Evolutionary conservation across 805 yeast species (phyloP), one percentile per base, ranked within the genome.

Genomic region (Wickerhamiella sergipiensis): DNA sequence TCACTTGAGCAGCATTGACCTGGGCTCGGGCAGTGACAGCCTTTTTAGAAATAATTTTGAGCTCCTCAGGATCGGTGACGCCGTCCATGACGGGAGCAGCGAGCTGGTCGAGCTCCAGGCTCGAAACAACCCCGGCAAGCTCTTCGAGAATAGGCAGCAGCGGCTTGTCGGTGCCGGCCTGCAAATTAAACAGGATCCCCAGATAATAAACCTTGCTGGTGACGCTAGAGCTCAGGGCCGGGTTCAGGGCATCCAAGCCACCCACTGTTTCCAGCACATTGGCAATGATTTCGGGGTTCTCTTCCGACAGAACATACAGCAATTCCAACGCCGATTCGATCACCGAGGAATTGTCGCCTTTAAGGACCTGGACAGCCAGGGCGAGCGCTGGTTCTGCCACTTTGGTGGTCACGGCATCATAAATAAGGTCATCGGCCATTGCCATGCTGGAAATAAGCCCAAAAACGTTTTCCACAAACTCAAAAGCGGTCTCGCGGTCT

Each of bases 401-500:
- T 21, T 56, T 58, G 1, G 54, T 49, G 29, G 69, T 52, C 7
- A 75, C 56, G 5, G 69, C 66, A 23, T 70, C 69, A 48, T 78
- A 72, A n/a, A 84, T 74, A n/a, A 74, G 79, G 22, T 78, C 81
- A 8, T 83, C 76, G 12, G 81, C 76, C 58, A 80, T 77, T 19
- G 82, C 78, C 46, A 88, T 69, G 1, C 83, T 83, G 18, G 81
- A 79, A 6, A 81, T 64, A 50, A 87, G 71, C 0, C 92, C 81
- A 31, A 86, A 61, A 21, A 87, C 61, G 61, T 86, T 86, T 57
- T 87, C 95, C 3, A 81, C 71, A 59, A 76, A 81, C 56, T 82
- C 90, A 57, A 75, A 76, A 48, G 84, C 64, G 6, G 46, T 47
- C 12, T 22, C 38, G 12, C 44, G 36, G 23, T 53, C 52, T 22